phyloP scores from a whole-genome alignment of 495 filamentous ascomycete genomes.

The Talaromyces liani region DNA sequence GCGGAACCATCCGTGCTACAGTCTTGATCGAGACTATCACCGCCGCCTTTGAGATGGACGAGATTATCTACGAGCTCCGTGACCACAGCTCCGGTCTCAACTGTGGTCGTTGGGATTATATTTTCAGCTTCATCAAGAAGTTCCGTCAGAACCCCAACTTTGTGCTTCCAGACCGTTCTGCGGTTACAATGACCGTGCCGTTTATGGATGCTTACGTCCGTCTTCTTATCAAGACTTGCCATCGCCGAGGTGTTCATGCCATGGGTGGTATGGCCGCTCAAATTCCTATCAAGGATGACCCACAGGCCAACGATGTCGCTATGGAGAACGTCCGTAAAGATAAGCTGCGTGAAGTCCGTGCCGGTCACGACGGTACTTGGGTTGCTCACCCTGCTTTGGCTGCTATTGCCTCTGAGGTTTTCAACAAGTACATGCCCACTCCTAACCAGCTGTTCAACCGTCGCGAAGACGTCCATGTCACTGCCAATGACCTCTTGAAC shows the following conservation, averaged over 20 bases:
- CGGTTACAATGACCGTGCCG: slow-evolving; percentile 95
- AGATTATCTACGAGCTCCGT: slow-evolving; percentile 98
- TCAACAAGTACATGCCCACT: slow-evolving; percentile 99
- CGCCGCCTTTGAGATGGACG: slow-evolving; percentile 99
- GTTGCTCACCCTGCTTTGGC: slow-evolving; percentile 95
- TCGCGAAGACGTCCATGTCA: slow-evolving; percentile 82
- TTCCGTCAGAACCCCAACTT: slow-evolving; percentile 93
- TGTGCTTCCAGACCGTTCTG: slow-evolving; percentile 83
- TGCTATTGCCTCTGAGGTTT: slow-evolving; percentile 80
- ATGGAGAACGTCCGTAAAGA: slow-evolving; percentile 92
- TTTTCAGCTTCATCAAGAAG: slow-evolving; percentile 99
- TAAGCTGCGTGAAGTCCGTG: slow-evolving; percentile 92
- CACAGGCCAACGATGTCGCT: slow-evolving; percentile 80
- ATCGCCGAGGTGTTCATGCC: slow-evolving; percentile 88
- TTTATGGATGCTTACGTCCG: slow-evolving; percentile 99
- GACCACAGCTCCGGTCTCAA: slow-evolving; percentile 96
- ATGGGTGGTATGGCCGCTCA: slow-evolving; percentile 99
- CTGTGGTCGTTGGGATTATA: slow-evolving; percentile 99
- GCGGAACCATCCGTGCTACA: slow-evolving; percentile 91
- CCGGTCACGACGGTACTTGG: slow-evolving; percentile 95
- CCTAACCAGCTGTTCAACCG: slow-evolving; percentile 93
- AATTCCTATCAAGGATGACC: slow-evolving; percentile 95
- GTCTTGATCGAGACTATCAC: slow-evolving; percentile 98
- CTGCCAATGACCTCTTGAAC: slow-evolving; percentile 88
- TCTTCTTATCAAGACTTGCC: slow-evolving; percentile 95